Evolutionary conservation across 2,329 filamentous ascomycete genomes (phyloP).

Genomic region (Apiospora pterosperma): DNA sequence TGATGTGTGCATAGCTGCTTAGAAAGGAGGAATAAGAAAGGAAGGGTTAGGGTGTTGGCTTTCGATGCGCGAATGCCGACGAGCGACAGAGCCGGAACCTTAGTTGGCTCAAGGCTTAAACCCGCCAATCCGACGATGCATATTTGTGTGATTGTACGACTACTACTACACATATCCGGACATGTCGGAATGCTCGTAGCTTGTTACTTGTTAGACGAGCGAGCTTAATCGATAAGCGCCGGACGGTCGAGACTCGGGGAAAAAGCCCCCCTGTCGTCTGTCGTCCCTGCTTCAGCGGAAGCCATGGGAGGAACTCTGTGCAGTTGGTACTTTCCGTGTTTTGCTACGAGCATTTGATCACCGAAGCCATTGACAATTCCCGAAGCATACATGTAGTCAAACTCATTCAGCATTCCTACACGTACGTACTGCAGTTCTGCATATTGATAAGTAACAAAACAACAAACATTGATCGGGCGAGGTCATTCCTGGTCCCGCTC

Average conservation of each 20-base stretch:
- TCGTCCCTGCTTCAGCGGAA: background rate
- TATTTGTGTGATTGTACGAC: background rate
- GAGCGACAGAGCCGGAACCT: background rate
- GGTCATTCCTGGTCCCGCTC: background rate
- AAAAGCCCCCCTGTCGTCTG: background rate
- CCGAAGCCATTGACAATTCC: background rate
- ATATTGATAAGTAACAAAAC: background rate
- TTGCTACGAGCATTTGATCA: too few relatives aligned
- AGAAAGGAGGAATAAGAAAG: background rate
- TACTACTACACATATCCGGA: too few relatives aligned
- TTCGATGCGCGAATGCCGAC: background rate
- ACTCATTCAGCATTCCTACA: too few relatives aligned
- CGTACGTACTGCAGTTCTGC: too few relatives aligned
- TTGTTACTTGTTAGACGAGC: background rate
- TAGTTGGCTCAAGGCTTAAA: background rate
- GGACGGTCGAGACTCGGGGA: background rate
- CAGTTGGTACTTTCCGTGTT: too few relatives aligned
- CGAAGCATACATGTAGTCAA: too few relatives aligned
- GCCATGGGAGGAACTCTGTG: background rate
- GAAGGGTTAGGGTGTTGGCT: background rate
- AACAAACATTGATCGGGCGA: background rate
- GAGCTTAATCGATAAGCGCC: background rate
- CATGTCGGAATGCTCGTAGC: background rate
- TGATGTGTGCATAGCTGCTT: background rate
- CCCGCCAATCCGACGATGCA: background rate